Evolutionary conservation across 306 rosid genomes (phyloP).

Genomic region (Quercus dentata): DNA sequence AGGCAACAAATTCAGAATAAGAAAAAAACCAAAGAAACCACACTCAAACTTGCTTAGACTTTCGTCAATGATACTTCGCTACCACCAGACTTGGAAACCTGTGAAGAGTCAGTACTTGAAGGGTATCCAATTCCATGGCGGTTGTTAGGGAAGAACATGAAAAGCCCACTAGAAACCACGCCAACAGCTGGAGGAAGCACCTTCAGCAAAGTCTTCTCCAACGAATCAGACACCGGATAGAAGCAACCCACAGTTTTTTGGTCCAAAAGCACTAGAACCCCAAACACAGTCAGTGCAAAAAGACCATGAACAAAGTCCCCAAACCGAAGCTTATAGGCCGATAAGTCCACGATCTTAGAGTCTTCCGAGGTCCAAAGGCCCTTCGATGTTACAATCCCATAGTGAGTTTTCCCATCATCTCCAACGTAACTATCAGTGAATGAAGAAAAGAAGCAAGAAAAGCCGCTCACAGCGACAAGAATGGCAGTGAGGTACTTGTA

Average conservation of each 20-base stretch:
- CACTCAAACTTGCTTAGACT: no score
- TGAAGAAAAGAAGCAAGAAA: constrained; percentile 54
- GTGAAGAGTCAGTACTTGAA: constrained; percentile 14
- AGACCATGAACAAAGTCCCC: constrained; percentile 77
- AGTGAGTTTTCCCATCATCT: constrained; percentile 48
- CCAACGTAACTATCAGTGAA: constrained; percentile 81
- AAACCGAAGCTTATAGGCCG: constrained; percentile 40
- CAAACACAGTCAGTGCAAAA: constrained; percentile 51
- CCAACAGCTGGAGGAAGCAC: constrained; percentile 70
- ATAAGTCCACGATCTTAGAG: constrained; percentile 30
- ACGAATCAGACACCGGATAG: constrained; percentile 46
- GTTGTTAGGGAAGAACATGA: constrained; percentile 49
- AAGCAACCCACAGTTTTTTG: constrained; percentile 56
- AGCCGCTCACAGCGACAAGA: constrained; percentile 17
- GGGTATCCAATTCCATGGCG: constrained; percentile 93
- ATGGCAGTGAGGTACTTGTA: constrained; percentile 47
- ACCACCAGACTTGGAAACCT: not conserved
- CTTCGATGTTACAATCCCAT: constrained; percentile 43
- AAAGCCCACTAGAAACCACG: constrained; percentile 41
- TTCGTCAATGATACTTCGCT: no score
- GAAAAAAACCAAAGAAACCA: no score
- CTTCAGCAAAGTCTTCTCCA: constrained; percentile 38
- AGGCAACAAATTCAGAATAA: no score
- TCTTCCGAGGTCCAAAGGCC: constrained; percentile 72
- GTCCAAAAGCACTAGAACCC: constrained; percentile 40